phyloP scores from a whole-genome alignment of 2,329 filamentous ascomycete species.

The Magnaporthales sp. region DNA sequence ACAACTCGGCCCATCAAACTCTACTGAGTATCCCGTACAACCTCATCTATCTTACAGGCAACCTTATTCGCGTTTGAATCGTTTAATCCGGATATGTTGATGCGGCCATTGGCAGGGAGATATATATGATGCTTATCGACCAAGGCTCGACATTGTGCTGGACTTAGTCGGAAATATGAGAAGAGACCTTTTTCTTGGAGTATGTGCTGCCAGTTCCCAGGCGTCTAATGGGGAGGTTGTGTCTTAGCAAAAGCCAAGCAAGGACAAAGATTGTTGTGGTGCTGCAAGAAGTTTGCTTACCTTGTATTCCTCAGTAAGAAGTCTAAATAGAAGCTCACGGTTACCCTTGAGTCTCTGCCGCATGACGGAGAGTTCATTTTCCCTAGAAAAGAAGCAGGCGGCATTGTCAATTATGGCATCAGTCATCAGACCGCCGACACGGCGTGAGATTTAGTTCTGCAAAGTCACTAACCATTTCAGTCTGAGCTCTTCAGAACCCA shows the following conservation, averaged over 20 bases:
- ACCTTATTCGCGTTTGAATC: background rate
- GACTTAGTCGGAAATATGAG: slow-evolving; percentile 86
- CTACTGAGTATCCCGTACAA: background rate
- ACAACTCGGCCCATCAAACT: background rate
- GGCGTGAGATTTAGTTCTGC: background rate
- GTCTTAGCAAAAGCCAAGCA: background rate
- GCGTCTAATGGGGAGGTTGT: slow-evolving; percentile 48
- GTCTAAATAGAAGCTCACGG: slow-evolving; percentile 49
- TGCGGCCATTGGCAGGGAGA: slow-evolving; percentile 85
- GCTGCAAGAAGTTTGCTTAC: background rate
- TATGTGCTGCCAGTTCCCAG: background rate
- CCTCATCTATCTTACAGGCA: background rate
- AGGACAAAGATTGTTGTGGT: background rate
- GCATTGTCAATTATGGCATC: slow-evolving; percentile 62
- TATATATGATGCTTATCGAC: slow-evolving; percentile 97
- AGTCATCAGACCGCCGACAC: slow-evolving; percentile 54
- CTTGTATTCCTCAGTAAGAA: background rate
- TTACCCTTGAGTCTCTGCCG: slow-evolving; percentile 88
- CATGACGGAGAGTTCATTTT: slow-evolving; percentile 65
- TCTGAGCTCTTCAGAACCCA: background rate
- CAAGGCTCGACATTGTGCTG: slow-evolving; percentile 84
- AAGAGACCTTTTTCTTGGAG: slow-evolving; percentile 68
- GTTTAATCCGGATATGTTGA: slow-evolving; percentile 22
- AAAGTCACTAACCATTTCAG: background rate
- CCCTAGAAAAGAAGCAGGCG: background rate